phyloP scores from a whole-genome alignment of 208 protist species.

The Acanthamoeba lenticulata region DNA sequence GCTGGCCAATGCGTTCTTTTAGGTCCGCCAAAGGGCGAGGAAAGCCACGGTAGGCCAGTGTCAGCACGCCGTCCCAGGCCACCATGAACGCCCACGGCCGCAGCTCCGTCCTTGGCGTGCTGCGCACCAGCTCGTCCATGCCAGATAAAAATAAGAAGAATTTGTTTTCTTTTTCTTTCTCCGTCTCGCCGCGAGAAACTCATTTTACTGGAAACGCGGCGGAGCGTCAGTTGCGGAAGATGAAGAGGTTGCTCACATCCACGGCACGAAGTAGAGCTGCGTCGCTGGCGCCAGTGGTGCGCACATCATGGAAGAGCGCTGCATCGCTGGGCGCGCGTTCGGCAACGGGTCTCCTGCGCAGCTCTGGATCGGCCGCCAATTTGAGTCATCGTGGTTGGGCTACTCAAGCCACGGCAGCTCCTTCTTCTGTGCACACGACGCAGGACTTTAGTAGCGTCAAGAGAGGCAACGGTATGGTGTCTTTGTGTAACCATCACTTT shows the following conservation, averaged over 20 bases:
- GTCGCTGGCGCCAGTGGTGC: neutral
- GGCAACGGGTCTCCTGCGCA: neutral
- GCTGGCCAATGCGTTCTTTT: neutral
- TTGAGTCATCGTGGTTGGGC: neutral
- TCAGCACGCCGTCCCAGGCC: conserved; percentile 50
- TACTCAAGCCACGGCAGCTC: neutral
- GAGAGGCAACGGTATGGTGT: neutral
- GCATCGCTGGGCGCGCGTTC: neutral
- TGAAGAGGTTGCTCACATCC: neutral
- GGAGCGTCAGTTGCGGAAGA: neutral
- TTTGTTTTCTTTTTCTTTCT: neutral
- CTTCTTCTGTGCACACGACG: neutral
- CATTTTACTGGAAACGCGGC: neutral
- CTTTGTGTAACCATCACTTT: neutral
- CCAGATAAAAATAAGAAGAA: neutral
- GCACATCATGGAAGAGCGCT: neutral
- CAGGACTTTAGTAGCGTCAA: neutral
- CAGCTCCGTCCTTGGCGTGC: neutral
- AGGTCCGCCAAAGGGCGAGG: neutral
- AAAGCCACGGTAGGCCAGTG: conserved; percentile 40
- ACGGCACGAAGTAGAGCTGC: neutral
- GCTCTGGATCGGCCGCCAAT: neutral
- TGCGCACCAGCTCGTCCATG: conserved; percentile 15
- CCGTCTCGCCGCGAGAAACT: neutral
- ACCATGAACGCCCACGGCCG: conserved; percentile 32